A percentile compares a stretch with the other conserved stretches of the same genome.
phyloP scores from a whole-genome alignment of 2,329 filamentous ascomycete genomes.

The Colletotrichum cordylinicola region DNA sequence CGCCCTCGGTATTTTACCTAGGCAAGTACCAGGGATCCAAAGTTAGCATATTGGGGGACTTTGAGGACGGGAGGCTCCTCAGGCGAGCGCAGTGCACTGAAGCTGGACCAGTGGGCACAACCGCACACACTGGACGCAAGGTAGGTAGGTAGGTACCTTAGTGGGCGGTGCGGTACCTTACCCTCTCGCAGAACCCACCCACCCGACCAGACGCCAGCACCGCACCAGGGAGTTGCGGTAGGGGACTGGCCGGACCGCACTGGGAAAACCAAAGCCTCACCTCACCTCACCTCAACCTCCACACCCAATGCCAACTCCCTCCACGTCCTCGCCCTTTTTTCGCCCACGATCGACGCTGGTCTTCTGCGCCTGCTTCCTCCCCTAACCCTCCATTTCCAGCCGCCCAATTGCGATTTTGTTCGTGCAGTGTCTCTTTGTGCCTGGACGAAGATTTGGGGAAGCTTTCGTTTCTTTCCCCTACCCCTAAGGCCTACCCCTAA shows the following conservation, averaged over 20 bases:
- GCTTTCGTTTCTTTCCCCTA: slow-evolving; percentile 15
- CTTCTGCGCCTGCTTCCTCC: slow-evolving; percentile 23
- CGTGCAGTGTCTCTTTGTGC: slow-evolving; percentile 4
- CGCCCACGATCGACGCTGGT: slow-evolving; percentile 26
- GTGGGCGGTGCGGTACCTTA: neutral
- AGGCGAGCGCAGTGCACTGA: neutral
- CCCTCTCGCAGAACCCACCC: neutral
- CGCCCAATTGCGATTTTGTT: slow-evolving; percentile 45
- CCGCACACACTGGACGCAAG: too few species aligned
- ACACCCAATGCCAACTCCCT: slow-evolving; percentile 31
- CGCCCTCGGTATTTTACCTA: neutral
- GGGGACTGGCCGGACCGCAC: slow-evolving; percentile 3
- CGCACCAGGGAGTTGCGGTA: neutral
- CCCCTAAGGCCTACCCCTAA: neutral
- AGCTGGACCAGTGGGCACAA: neutral
- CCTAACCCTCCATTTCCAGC: slow-evolving; percentile 37
- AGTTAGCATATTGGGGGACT: neutral
- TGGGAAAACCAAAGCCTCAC: slow-evolving; percentile 49
- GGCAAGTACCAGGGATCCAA: neutral
- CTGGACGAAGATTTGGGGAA: slow-evolving; percentile 18
- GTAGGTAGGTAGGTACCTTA: neutral
- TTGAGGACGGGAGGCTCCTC: neutral
- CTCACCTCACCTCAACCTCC: slow-evolving; percentile 33
- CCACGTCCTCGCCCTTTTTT: slow-evolving; percentile 31
- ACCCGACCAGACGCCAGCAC: neutral